Conservation (phyloP, 2,329 filamentous ascomycete species). For the Leptographium procerum region DNA sequence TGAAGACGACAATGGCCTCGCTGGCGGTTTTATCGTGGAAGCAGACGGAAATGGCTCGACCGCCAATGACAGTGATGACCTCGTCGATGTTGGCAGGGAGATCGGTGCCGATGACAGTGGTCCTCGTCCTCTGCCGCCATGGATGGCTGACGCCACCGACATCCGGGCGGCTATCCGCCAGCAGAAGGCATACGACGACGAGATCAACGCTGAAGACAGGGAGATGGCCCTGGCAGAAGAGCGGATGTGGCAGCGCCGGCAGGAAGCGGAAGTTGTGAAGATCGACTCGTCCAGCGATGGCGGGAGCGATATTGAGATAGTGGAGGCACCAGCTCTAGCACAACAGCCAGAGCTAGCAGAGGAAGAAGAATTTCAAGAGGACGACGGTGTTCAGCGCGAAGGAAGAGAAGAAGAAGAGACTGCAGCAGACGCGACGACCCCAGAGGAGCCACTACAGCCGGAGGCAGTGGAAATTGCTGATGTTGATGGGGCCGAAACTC, state of each 20-base stretch:
- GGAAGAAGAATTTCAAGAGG: not conserved
- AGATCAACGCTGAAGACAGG: conserved; percentile 54
- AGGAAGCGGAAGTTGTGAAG: conserved; percentile 39
- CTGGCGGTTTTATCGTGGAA: conserved; percentile 51
- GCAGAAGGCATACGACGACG: conserved; percentile 42
- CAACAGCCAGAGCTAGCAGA: not conserved
- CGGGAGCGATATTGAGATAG: conserved; percentile 44
- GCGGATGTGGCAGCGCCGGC: conserved; percentile 29
- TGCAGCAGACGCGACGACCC: not conserved
- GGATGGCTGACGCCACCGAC: conserved; percentile 56
- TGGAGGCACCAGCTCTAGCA: conserved; percentile 31
- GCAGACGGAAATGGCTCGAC: conserved; percentile 15
- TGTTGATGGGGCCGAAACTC: not conserved
- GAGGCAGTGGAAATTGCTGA: not conserved
- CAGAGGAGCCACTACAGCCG: not conserved
- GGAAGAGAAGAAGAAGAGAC: not conserved
- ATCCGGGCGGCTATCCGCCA: conserved; percentile 52
- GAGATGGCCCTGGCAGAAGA: conserved; percentile 46
- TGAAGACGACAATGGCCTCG: conserved; percentile 38
- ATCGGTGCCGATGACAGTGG: conserved; percentile 23
- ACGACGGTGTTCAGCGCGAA: no score
- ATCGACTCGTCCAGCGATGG: conserved; percentile 49
- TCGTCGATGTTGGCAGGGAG: no score
- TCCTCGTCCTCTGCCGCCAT: conserved; percentile 59
- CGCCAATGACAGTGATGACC: conserved; percentile 15